A percentile compares a stretch with the other conserved stretches of the same genome.
phyloP scores from a whole-genome alignment of 805 yeast species.

The Lipomyces sp. region DNA sequence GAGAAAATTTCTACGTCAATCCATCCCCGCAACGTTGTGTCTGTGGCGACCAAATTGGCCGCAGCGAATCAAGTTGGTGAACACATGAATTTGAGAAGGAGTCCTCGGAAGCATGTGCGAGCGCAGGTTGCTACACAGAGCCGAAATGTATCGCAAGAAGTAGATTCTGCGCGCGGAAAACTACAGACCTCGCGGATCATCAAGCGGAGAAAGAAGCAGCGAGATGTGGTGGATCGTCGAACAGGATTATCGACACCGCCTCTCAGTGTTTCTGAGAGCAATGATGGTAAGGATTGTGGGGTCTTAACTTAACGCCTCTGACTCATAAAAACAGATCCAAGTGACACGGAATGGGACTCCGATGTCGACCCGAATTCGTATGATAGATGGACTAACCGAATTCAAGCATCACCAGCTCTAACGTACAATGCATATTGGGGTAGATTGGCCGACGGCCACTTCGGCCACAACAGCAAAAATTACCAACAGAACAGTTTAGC shows the following conservation, averaged over 20 bases:
- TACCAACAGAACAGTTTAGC: conserved; percentile 7
- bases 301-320: not conserved
- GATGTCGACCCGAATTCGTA: conserved; percentile 4
- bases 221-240: not conserved
- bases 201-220: not conserved
- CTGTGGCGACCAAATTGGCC: not conserved
- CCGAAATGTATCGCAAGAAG: too few species aligned
- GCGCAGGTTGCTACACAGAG: not conserved
- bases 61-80: not conserved
- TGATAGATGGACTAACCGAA: not conserved
- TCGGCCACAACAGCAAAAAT: not conserved
- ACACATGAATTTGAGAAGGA: not conserved
- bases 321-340: not conserved
- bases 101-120: not conserved
- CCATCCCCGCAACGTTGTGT: not conserved
- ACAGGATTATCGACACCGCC: conserved; percentile 22
- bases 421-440: conserved; percentile 33
- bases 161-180: not conserved
- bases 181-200: not conserved
- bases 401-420: not conserved
- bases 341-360: conserved; percentile 5
- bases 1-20: conserved; percentile 12
- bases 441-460: not conserved
- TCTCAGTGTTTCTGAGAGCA: conserved; percentile 9
- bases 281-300: conserved; percentile 8